A percentile compares a stretch with the other conserved stretches of the same genome.
Evolutionary conservation across 2,329 filamentous ascomycete species (phyloP).

Genomic region (Cephalotrichum gorgonifer): DNA sequence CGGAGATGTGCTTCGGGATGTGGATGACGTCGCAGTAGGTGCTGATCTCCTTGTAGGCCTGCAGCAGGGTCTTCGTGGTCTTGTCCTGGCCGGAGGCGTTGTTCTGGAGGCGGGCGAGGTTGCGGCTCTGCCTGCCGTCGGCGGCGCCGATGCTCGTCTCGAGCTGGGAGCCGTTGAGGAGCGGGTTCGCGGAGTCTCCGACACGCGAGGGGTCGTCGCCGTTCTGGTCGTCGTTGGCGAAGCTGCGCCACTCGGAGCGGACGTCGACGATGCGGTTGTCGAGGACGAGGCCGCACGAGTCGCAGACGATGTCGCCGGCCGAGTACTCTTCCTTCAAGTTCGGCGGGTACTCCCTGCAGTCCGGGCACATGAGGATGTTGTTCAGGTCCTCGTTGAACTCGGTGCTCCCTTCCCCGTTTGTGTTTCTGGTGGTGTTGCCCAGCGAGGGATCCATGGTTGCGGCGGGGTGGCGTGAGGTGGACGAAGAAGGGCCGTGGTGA

Average conservation of each 20-base stretch:
- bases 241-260: slow-evolving; percentile 96
- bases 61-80: slow-evolving; percentile 67
- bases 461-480: slow-evolving; percentile 1
- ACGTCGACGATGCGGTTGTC: slow-evolving; percentile 89
- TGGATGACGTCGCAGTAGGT: slow-evolving; percentile 77
- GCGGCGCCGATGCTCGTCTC: slow-evolving; percentile 81
- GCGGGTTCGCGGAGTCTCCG: slow-evolving; percentile 81
- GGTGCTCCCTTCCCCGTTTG: slow-evolving; percentile 12
- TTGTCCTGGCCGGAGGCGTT: slow-evolving; percentile 76
- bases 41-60: slow-evolving; percentile 84
- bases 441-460: slow-evolving; percentile 4
- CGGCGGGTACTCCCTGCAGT: slow-evolving; percentile 87
- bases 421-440: slow-evolving; percentile 17
- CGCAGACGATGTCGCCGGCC: slow-evolving; percentile 85
- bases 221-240: slow-evolving; percentile 94
- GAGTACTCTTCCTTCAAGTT: slow-evolving; percentile 90
- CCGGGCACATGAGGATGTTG: slow-evolving; percentile 73
- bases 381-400: slow-evolving; percentile 76
- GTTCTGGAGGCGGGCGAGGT: slow-evolving; percentile 76
- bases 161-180: slow-evolving; percentile 83
- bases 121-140: slow-evolving; percentile 60
- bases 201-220: slow-evolving; percentile 97
- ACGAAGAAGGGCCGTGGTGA: too few relatives aligned
- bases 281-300: slow-evolving; percentile 81
- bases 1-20: slow-evolving; percentile 70